Evolutionary conservation across 2,329 filamentous ascomycete species (phyloP).

Genomic region (Immersiporthe knoxdaviesiana): DNA sequence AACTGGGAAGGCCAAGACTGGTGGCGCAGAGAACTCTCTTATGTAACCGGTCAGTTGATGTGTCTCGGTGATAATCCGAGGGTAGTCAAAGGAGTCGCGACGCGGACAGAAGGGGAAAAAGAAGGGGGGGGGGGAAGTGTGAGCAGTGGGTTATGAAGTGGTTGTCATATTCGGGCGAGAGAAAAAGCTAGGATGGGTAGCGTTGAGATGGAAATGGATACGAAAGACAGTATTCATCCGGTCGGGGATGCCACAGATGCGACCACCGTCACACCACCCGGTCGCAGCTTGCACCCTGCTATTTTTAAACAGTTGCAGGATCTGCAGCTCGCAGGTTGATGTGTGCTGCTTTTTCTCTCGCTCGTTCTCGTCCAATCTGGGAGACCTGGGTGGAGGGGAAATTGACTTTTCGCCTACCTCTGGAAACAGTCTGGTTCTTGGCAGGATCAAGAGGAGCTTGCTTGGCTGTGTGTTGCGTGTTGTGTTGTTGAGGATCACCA

Average conservation of each 20-base stretch:
- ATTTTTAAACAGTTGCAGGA: not conserved
- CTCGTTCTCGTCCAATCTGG: not conserved
- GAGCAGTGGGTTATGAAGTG: constrained; percentile 28
- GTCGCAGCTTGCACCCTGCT: constrained; percentile 3
- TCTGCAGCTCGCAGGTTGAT: not conserved
- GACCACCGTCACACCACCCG: constrained; percentile 19
- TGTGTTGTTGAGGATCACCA: constrained; percentile 9
- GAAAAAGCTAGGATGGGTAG: constrained; percentile 28
- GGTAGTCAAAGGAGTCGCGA: constrained; percentile 19
- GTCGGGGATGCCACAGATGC: constrained; percentile 13
- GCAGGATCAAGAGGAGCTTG: not conserved
- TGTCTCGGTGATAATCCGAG: constrained; percentile 26
- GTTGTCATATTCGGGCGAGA: constrained; percentile 26
- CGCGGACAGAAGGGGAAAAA: constrained; percentile 9
- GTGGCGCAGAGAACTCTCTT: not conserved
- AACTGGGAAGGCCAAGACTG: constrained; percentile 4
- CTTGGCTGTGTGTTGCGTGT: constrained; percentile 16
- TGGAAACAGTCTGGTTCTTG: not conserved
- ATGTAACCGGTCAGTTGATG: constrained; percentile 2
- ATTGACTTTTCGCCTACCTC: constrained; percentile 3
- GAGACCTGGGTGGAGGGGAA: not conserved
- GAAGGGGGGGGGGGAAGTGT: constrained; percentile 3
- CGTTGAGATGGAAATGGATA: constrained; percentile 11
- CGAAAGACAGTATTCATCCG: not conserved
- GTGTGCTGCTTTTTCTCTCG: not conserved